phyloP scores from a whole-genome alignment of 208 protist species.

The Polymyxa betae region DNA sequence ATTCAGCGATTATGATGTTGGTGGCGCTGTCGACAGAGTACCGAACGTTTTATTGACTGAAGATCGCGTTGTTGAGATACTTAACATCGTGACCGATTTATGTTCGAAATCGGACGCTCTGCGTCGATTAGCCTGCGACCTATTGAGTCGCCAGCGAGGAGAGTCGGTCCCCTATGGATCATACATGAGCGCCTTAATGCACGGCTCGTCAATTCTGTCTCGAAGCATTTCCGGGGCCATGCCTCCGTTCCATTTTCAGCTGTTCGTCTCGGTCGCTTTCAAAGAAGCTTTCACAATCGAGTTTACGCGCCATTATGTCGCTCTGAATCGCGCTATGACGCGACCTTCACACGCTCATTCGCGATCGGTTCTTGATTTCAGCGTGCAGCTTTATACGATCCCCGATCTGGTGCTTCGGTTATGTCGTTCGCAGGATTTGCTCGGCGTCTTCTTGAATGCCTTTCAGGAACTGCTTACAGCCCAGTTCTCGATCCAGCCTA shows the following conservation, averaged over 20 bases:
- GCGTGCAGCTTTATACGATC: constrained; percentile 45
- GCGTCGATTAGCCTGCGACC: not conserved
- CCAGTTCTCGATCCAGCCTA: not conserved
- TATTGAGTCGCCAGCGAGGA: not conserved
- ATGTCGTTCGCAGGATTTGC: constrained; percentile 27
- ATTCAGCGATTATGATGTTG: not conserved
- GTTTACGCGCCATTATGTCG: not conserved
- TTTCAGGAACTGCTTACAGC: not conserved
- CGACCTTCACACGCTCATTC: not conserved
- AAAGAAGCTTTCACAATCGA: constrained; percentile 22
- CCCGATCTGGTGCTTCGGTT: constrained; percentile 40
- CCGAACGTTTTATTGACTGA: not conserved
- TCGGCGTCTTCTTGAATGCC: not conserved
- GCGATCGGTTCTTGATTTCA: constrained; percentile 37
- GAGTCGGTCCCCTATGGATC: not conserved
- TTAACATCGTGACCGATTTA: constrained; percentile 20
- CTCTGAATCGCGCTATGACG: not conserved
- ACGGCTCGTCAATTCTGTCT: not conserved
- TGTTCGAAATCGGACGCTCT: not conserved
- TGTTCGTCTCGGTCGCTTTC: constrained; percentile 8
- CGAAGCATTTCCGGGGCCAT: not conserved
- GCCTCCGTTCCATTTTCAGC: constrained; percentile 2
- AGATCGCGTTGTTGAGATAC: not conserved
- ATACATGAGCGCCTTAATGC: not conserved
- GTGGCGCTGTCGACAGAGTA: not conserved